Base-by-base conservation (phyloP, 306 rosid species). In the Acacia crassicarpa region DNA sequence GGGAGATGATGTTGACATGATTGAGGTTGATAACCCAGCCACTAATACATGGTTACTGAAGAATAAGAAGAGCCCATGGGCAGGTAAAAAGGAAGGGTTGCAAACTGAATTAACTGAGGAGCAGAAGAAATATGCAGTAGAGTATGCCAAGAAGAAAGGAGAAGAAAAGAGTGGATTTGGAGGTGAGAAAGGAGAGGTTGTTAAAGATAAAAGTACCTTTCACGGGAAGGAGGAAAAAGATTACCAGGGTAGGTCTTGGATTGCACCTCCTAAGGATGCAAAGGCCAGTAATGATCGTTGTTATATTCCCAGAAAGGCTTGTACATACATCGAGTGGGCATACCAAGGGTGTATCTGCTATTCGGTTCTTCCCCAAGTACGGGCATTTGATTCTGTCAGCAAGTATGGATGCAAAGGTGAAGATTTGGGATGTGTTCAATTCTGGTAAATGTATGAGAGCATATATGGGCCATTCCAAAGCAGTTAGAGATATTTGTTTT, bases 311-410 rank as follows among this genome's bases (percentile, higher is more conserved):
- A 96, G n/a, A 96, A 88, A 91, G 99, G 83, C 86, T 92, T 87
- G 98, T 96, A 78, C 98, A 93, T 80, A 96, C 99, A 20, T 96
- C 98, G 99, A 96, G 99, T 76, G 99, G 98, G 20, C 98, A 96
- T 78, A 96, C 98, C 0, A 92, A 91, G 85, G 97, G 98, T 11
- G 99, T 96, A 48, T 90, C 96, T 5, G 99, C 99, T 1, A 96
- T 96, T 75, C 73, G 98, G 58, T 96, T 96, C 87, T 96, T 93
- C 92, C 99, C 99, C 0, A 93, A 82, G 81, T 83, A 78, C 16
- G 99, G 98, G 9, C 99, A 96, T 82, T 91, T 96, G 93, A 85
- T 96, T 74, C 88, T 96, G 9, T 96, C 99, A 1, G 99, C 97
- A 0, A 89, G 98, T 15, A 87, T 92, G 98, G 99, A 96, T 67